Conservation (phyloP, 2,329 filamentous ascomycete genomes). For the Cytospora piceicola region DNA sequence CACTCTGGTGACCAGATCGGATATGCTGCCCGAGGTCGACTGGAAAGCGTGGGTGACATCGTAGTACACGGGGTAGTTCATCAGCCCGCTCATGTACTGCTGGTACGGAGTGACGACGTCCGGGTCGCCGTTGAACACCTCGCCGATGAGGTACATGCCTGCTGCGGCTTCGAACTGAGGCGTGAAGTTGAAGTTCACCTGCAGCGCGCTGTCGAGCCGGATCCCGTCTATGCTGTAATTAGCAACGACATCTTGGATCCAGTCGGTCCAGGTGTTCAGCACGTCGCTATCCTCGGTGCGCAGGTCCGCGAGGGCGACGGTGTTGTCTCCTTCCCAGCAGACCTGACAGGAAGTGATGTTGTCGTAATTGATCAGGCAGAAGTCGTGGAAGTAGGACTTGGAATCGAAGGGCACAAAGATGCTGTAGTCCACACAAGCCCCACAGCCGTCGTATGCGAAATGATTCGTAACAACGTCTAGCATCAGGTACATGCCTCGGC, state of each 20-base stretch:
- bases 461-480: conserved; percentile 64
- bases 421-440: conserved; percentile 55
- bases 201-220: conserved; percentile 54
- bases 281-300: conserved; percentile 51
- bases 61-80: conserved; percentile 55
- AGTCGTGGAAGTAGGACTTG: conserved; percentile 57
- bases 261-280: conserved; percentile 48
- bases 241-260: conserved; percentile 51
- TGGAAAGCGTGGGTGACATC: conserved; percentile 37
- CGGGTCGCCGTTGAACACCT: conserved; percentile 54
- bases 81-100: conserved; percentile 49
- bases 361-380: conserved; percentile 56
- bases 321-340: conserved; percentile 55
- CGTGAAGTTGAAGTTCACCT: conserved; percentile 55
- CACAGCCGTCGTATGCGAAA: conserved; percentile 55
- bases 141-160: conserved; percentile 54
- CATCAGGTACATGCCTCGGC: conserved; percentile 58
- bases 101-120: conserved; percentile 50
- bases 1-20: conserved; percentile 40
- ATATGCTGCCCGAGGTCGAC: conserved; percentile 39
- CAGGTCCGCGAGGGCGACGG: conserved; percentile 55
- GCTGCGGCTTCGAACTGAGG: conserved; percentile 48
- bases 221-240: conserved; percentile 58
- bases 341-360: conserved; percentile 45
- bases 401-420: conserved; percentile 59